Conservation (phyloP, 331 rosid species). For the Prunus yedoensis region DNA sequence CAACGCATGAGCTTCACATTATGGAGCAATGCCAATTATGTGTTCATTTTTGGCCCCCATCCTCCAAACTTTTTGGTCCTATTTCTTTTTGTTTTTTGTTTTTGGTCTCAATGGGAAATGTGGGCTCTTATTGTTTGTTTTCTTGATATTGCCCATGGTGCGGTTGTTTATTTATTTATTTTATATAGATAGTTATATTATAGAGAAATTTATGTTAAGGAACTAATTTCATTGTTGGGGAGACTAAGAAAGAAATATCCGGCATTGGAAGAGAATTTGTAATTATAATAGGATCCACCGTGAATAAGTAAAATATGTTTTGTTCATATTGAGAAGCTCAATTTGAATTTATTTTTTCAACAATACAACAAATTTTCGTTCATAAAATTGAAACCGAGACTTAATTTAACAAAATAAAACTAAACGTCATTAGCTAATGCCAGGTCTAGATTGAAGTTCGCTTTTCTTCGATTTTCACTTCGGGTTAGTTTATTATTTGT, state of each 20-base stretch:
- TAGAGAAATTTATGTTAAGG: background rate
- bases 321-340: too few relatives aligned
- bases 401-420: too few relatives aligned
- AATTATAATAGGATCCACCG: too few relatives aligned
- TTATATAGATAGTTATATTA: background rate
- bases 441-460: too few relatives aligned
- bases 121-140: background rate
- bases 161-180: too few relatives aligned
- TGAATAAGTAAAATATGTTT: too few relatives aligned
- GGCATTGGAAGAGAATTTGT: background rate
- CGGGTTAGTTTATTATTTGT: too few relatives aligned
- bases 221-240: background rate
- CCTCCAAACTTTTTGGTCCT: background rate
- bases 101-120: background rate
- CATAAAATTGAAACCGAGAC: too few relatives aligned
- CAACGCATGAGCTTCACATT: slow-evolving; percentile 24
- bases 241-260: background rate
- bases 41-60: background rate
- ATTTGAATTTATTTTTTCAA: too few relatives aligned
- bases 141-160: background rate
- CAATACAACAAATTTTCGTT: too few relatives aligned
- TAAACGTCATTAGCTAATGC: too few relatives aligned
- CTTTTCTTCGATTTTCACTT: too few relatives aligned
- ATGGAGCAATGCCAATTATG: slow-evolving; percentile 6
- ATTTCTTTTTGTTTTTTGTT: background rate